phyloP scores from a whole-genome alignment of 2,329 filamentous ascomycete genomes.

The Trichoderma brevicompactum region DNA sequence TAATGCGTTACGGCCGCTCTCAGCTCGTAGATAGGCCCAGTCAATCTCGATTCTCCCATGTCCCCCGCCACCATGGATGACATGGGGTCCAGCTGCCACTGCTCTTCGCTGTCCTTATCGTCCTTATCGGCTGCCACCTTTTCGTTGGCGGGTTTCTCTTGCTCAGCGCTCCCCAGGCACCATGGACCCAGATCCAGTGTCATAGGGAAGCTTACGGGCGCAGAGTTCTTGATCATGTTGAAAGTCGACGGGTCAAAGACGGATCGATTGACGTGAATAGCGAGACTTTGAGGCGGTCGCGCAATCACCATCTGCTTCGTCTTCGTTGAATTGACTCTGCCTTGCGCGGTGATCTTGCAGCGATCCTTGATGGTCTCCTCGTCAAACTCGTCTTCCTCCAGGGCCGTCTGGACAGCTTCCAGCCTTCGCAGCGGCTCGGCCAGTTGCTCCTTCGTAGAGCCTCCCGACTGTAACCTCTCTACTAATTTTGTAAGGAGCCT shows the following conservation, averaged over 20 bases:
- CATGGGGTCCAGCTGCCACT: constrained; percentile 71
- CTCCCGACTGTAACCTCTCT: constrained; percentile 44
- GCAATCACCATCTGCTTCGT: constrained; percentile 88
- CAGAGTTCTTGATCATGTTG: constrained; percentile 79
- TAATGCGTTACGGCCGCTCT: constrained; percentile 86
- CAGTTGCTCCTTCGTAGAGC: constrained; percentile 53
- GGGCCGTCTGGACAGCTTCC: constrained; percentile 66
- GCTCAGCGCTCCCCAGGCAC: constrained; percentile 69
- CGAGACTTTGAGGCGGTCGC: constrained; percentile 77
- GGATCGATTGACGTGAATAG: constrained; percentile 88
- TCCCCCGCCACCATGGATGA: constrained; percentile 73
- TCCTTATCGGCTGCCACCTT: constrained; percentile 32
- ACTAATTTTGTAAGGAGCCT: constrained; percentile 54
- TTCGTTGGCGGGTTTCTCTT: not conserved
- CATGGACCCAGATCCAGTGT: constrained; percentile 78
- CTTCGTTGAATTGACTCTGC: constrained; percentile 78
- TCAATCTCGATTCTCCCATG: constrained; percentile 53
- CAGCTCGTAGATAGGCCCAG: constrained; percentile 72
- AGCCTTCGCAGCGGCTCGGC: constrained; percentile 61
- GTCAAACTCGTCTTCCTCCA: constrained; percentile 80
- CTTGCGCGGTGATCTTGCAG: constrained; percentile 69
- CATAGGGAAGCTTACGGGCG: constrained; percentile 75
- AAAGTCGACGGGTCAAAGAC: constrained; percentile 86
- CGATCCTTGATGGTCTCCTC: constrained; percentile 66
- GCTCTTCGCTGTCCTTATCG: constrained; percentile 52